These are phyloP conservation scores for Exophiala sideris DNA, from an alignment of 2,329 filamentous ascomycete species.

Conservation along the genomic window DNA sequence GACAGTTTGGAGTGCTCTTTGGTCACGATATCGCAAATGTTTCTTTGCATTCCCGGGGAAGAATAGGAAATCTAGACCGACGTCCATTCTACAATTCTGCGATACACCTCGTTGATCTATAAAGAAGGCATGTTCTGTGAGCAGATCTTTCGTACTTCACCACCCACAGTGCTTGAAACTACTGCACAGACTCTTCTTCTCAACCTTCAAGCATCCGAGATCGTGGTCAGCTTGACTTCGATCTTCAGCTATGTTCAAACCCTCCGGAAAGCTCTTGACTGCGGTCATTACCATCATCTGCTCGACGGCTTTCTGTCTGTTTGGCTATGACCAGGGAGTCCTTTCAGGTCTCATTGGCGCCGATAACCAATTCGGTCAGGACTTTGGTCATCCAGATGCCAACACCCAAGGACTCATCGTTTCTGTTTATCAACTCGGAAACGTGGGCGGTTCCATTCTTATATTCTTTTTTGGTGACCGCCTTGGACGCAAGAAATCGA, in stretches of 20 bases:
- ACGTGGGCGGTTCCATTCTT: slow-evolving; percentile 48
- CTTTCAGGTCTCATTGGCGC: slow-evolving; percentile 51
- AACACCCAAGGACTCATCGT: slow-evolving; percentile 23
- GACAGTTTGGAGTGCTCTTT: neutral
- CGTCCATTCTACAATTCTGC: neutral
- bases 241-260: slow-evolving; percentile 1
- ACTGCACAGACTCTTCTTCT: too few relatives aligned
- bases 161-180: neutral
- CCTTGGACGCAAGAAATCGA: slow-evolving; percentile 44
- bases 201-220: too few relatives aligned
- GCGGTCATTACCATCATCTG: slow-evolving; percentile 35
- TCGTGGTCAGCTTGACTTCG: too few relatives aligned
- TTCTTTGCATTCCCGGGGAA: neutral
- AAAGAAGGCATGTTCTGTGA: neutral
- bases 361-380: slow-evolving; percentile 39
- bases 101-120: neutral
- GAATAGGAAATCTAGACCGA: neutral
- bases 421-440: slow-evolving; percentile 47
- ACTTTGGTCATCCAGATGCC: slow-evolving; percentile 47
- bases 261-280: slow-evolving; percentile 5
- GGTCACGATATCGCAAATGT: too few relatives aligned
- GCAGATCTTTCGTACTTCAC: neutral
- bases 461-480: slow-evolving; percentile 51
- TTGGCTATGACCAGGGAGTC: slow-evolving; percentile 55
- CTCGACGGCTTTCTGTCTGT: slow-evolving; percentile 39